Evolutionary conservation across 805 yeast species (phyloP).

Genomic region (Suhomyces prunicola): DNA sequence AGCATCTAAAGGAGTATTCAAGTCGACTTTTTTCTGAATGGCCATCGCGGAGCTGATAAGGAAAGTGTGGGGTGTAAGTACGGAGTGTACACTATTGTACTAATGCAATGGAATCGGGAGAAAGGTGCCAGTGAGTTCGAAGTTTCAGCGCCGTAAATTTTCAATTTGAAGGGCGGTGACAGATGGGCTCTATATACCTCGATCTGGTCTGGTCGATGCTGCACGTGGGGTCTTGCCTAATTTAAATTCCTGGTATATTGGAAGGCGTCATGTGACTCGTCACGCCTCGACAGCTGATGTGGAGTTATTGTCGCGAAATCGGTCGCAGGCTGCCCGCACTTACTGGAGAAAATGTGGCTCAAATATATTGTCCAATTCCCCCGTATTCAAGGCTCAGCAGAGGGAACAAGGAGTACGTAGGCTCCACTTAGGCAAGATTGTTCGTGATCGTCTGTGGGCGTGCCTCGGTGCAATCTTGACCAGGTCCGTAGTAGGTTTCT

Average conservation of each 20-base stretch:
- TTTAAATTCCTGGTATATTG: background rate
- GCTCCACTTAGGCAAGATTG: background rate
- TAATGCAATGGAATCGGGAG: background rate
- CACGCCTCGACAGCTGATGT: background rate
- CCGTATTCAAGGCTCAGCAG: background rate
- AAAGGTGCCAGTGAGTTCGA: too few species aligned
- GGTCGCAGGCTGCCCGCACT: background rate
- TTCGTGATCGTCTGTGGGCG: background rate
- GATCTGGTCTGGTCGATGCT: background rate
- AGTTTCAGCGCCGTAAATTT: too few species aligned
- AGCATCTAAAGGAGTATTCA: conserved; percentile 53
- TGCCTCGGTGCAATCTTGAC: background rate
- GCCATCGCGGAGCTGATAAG: conserved; percentile 22
- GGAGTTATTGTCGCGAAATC: background rate
- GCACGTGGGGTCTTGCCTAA: conserved; percentile 8
- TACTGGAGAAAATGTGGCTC: background rate
- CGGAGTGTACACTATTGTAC: background rate
- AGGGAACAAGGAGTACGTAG: background rate
- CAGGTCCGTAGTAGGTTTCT: background rate
- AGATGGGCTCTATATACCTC: conserved; percentile 1
- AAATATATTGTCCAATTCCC: background rate
- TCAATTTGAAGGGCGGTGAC: background rate
- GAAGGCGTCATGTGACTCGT: background rate
- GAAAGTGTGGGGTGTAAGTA: background rate
- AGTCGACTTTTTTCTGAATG: conserved; percentile 49